These are phyloP conservation scores for Phytophthora ohioensis DNA, from an alignment of 352 stramenopile species.

Conservation along the genomic window DNA sequence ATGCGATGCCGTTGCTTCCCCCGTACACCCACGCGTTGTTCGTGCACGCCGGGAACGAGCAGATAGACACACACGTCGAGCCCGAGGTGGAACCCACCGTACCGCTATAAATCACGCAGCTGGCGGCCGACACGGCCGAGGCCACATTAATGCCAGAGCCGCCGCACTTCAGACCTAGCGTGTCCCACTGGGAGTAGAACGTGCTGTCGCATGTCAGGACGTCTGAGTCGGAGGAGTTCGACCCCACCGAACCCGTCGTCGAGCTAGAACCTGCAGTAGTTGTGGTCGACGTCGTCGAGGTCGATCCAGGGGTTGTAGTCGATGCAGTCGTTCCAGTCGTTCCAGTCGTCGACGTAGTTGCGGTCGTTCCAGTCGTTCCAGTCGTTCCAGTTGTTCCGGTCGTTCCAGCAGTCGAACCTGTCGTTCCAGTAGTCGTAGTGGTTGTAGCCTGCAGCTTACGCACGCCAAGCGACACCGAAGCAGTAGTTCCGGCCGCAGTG, in stretches of 20 bases:
- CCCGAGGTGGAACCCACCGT: constrained; percentile 50
- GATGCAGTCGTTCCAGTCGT: constrained; percentile 21
- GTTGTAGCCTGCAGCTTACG: constrained; percentile 30
- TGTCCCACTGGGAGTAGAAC: constrained; percentile 85
- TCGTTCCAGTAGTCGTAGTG: constrained; percentile 11
- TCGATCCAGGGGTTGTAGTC: constrained; percentile 23
- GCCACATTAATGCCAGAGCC: constrained; percentile 56
- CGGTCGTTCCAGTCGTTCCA: constrained; percentile 5
- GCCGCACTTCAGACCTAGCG: constrained; percentile 69
- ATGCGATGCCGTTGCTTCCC: constrained; percentile 66
- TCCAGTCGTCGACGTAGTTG: constrained; percentile 18
- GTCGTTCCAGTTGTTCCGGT: constrained; percentile 26
- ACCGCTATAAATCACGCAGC: constrained; percentile 86
- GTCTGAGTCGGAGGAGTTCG: constrained; percentile 38
- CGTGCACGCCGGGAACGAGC: constrained; percentile 76
- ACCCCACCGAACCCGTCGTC: constrained; percentile 15
- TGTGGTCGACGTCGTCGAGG: constrained; percentile 22
- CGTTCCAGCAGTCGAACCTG: constrained; percentile 13
- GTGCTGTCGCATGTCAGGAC: constrained; percentile 74
- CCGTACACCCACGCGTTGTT: constrained; percentile 70
- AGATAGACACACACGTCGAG: constrained; percentile 81
- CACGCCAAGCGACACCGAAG: constrained; percentile 1
- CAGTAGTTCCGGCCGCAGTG: constrained; percentile 14
- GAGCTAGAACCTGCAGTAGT: constrained; percentile 27
- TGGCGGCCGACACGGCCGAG: constrained; percentile 55